Evolutionary conservation across 371 early-diverging fungal genomes (phyloP), one percentile per base, ranked within the genome.

Genomic region (Lichtheimia ramosa): DNA sequence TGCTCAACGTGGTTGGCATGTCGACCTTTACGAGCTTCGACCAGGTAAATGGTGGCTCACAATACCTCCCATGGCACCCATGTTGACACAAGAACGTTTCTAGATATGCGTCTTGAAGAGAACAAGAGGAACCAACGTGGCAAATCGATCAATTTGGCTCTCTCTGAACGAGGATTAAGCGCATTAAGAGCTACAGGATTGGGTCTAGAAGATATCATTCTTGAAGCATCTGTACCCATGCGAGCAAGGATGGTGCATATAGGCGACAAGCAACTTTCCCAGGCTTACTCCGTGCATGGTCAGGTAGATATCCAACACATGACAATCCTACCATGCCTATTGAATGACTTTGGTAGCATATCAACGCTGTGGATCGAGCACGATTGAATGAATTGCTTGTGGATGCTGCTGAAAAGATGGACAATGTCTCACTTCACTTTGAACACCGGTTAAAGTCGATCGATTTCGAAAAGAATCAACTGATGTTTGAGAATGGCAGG

Each of bases 101-200:
- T 75, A 92, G 91, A 91, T 50, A 83, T 88, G 79, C 75, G 91
- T 48, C 52, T 85, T 53, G 84, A 84, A 3, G 83, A 85, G 62
- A 73, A 87, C 63, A 74, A 77, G 66, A 71, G 66, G 43, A 75
- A 77, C 43, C 71, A 81, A 61, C 79, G 78, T 43, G 91, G 90
- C 41, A 84, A 92, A 46, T 94, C 95, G 7, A 97, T 98, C 72
- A 98, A 98, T 63, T 71, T 98, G 69, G 97, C 98, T 2, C 81
- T 98, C 3, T 95, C 96, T 0, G 83, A 82, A 58, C 88, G 98
- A 56, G 98, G 97, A 0, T 68, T 97, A 39, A 83, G 89, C 13
- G 96, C 95, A 14, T 75, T 98, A 62, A 70, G 85, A 61, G 84
- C 74, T 8, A 86, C 89, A 20, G 88, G 88, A 0, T 75, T 88